Base-by-base conservation (phyloP, 768 basidiomycete species). In the Amylocystis lapponica region DNA sequence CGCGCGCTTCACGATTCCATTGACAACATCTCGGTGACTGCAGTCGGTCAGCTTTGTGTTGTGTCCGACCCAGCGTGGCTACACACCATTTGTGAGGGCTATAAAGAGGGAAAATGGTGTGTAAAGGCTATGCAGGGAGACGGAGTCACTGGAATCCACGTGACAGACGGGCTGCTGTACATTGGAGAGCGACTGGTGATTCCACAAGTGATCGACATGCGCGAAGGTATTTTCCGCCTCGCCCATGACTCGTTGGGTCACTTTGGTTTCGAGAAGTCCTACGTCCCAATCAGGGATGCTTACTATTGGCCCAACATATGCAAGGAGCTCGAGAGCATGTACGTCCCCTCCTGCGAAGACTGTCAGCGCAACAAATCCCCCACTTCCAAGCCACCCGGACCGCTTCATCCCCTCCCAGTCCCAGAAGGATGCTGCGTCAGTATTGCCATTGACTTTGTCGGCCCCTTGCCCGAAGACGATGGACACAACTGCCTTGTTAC, bases 341-440 rank as follows among this genome's bases (percentile, higher is more conserved):
- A 70, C 11, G 61, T 70, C 0, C 51, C 60, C 45, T 59, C 45
- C 6, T 66, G 62, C 41, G 55, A 19, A 14, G 54, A 23, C 3
- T 72, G 49, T 53, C 64, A 41, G 50, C 39, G 56, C 0, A 66
- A 71, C 51, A 73, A 75, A 49, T 50, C 26, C 2, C 54, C 48
- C 26, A 46, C 55, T 0, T 39, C 38, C 42, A 16, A 47, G 39
- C 46, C 50, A 1, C 9, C 54, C 39, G 45, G 60, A 5, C 60
- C 65, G 0, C 42, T 68, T 1, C 48, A 43, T 29, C 56, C 51
- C 0, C 46, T 62, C 0, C 51, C 60, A 0, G 40, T 61, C 0
- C 58, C 55, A 0, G 52, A 61, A 12, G 36, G 21, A 3, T 45
- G 53, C 7, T 46, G 53, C 4, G 48, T 54, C n/a, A 43, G 46